Base-by-base conservation (phyloP, 768 basidiomycete species). In the Pholiota microspora region DNA sequence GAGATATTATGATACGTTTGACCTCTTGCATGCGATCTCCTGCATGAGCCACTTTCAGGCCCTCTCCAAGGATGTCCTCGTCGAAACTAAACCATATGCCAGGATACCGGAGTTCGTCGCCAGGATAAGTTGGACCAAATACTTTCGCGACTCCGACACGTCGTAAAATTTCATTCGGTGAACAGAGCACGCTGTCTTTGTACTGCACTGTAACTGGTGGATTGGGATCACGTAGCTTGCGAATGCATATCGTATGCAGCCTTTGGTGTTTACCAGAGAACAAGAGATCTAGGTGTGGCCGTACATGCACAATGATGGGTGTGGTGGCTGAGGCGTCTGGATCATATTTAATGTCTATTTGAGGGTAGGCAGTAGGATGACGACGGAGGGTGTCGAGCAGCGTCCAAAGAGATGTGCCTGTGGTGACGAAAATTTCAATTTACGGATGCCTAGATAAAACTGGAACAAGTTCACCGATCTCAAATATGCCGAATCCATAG, bases 61-160 rank as follows among this genome's bases (percentile, higher is more conserved):
- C 75, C 54, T 88, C 86, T 1, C 71, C 69, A 47, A 84, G 72
- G 2, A 71, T 70, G 61, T 92, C 91, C 49, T 91, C 90, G 38
- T 89, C 88, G 59, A 93, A 93, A 59, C 84, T 83, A 65, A 94
- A 94, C 80, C 85, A 86, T 29, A 93, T 76, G 0, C 91, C 91
- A 2, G 91, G 92, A 69, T 92, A 94, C 38, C 80, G 81, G 59
- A 92, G 70, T 59, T 88, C 86, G 54, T 91, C 87, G 16, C 76
- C 76, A 9, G 87, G 82, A 67, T 92, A 93, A 0, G 91, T 93
- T 1, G 91, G 92, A 2, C 91, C 91, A 69, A 94, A 92, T 13
- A 80, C 82, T 35, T 83, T 79, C 55, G 80, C 86, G 3, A 93
- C 86, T 27, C 77, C 79, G 2, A 87, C 77, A 38, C 85, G 80